Evolutionary conservation across 345 rosid species (phyloP), one percentile per base, ranked within the genome.

Genomic region (Hevea brasiliensis): DNA sequence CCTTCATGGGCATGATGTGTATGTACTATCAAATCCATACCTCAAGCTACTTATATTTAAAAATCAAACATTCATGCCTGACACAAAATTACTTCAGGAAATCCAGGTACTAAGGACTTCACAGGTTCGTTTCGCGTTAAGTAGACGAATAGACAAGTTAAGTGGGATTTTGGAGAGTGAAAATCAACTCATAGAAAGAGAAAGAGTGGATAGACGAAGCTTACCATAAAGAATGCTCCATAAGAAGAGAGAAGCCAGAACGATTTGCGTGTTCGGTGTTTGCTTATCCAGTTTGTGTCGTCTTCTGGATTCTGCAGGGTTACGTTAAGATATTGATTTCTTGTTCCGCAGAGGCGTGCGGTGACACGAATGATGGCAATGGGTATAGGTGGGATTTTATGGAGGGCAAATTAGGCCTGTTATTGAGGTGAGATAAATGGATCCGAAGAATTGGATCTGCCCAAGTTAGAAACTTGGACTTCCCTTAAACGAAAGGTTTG

Each of bases 1-100:
- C 95, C 89, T 73, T 87, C 91, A 76, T 86, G 93, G 79, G 53
- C 76, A 67, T 76, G 86, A 77, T 79, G 83, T 50, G 83, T 54
- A 26, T 83, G 85, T 17, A 86, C 85, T 57, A 81, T 76, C 67
- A 86, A 71, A 77, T 86, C 92, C 95, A 92, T 92, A 35, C 23
- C 40, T 50, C 58, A 70, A n/a, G 58, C 74, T 67, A 69, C 56
- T 55, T 53, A 32, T n/a, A n/a, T n/a, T n/a, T 40, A 68, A 7
- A 68, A 60, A 14, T 74, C 26, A 47, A 58, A 15, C 21, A 64
- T n/a, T 55, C 55, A 55, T 55, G 42, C 56, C 55, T 29, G 18
- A 20, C 8, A 18, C 4, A 20, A 35, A 67, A 63, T 11, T 11
- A 32, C 37, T 32, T 32, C 37, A 32, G 20, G 17, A 17, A 7